Base-by-base conservation (phyloP, 805 yeast genomes). In the Nakazawaea siamensis region DNA sequence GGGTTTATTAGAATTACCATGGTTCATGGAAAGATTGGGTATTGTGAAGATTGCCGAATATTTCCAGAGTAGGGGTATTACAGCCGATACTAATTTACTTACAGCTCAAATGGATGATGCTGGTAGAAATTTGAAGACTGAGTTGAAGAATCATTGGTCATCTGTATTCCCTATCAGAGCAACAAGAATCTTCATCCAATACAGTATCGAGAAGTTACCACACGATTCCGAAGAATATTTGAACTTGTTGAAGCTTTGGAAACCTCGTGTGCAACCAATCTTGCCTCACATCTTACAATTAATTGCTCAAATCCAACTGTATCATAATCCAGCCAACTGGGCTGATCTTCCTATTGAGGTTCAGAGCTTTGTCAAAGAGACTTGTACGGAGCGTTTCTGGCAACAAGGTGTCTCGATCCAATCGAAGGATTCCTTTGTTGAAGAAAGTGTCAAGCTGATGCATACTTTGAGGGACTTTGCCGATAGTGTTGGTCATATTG, bases 11-110 rank as follows among this genome's bases (percentile, higher is more conserved):
- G 94, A 90, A 51, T 66, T 94, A 29, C 95, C 86, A 41, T 92
- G 97, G 97, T 92, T 92, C 48, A 90, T 92, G 97, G 97, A 88
- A 57, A 71, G 97, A 48, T 70, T 94, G 34, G 98, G 98, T 2
- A 85, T 92, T 37, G 97, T 87, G 3, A 77, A 78, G 52, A 94
- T 92, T 50, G 95, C 97, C 0, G 81, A 81, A 40, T 92, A 92
- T 52, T 92, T 94, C 57, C 78, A 80, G 42, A 70, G 73, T 6
- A 66, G 97, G 45, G 83, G 84, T 4, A 88, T 94, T 21, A 71
- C 82, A 1, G 85, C 88, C 4, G 58, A 66, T 18, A 81, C 94
- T 2, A 76, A 87, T 54, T 57, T 94, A 35, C 55, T 90, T 33
- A 71, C 76, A 33, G 81, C 94, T 0, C 69, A 74, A 34, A 90